phyloP scores from a whole-genome alignment of 495 filamentous ascomycete genomes.

The Podospora didyma region DNA sequence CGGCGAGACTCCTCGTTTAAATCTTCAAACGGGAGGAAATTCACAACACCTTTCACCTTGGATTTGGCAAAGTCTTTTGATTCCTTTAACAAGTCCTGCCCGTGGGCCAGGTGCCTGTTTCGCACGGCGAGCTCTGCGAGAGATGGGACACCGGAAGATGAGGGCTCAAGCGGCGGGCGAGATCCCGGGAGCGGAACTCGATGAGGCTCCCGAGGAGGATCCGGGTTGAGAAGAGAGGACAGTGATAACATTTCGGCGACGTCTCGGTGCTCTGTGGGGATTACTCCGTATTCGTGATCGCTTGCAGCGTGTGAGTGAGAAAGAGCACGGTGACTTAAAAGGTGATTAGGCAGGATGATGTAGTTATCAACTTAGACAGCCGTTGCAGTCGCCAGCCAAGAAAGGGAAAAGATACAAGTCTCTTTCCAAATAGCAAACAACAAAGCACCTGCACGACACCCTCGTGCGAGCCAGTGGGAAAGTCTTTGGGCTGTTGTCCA shows the following conservation, averaged over 20 bases:
- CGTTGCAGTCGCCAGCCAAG: conserved; percentile 24
- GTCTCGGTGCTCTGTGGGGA: conserved; percentile 11
- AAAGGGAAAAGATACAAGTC: conserved; percentile 14
- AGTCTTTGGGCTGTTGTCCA: not conserved
- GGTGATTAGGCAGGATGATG: not conserved
- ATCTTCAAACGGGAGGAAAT: conserved; percentile 64
- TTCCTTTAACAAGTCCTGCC: conserved; percentile 51
- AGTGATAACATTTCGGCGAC: conserved; percentile 50
- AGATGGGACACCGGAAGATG: conserved; percentile 20
- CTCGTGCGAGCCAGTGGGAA: not conserved
- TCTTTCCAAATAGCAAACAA: conserved; percentile 26
- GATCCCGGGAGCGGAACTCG: conserved; percentile 14
- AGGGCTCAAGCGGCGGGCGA: conserved; percentile 4
- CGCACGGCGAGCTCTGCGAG: conserved; percentile 17
- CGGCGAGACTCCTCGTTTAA: conserved; percentile 50
- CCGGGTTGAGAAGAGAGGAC: conserved; percentile 59
- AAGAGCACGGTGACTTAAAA: not conserved
- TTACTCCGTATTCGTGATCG: conserved; percentile 19
- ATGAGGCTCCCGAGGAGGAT: conserved; percentile 47
- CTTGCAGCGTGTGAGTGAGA: conserved; percentile 18
- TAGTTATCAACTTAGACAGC: conserved; percentile 31
- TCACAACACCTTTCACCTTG: conserved; percentile 56
- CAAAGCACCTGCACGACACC: conserved; percentile 25
- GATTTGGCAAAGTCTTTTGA: conserved; percentile 54
- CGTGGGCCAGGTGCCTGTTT: conserved; percentile 24